Base-by-base conservation (phyloP, 2,329 filamentous ascomycete species). In the Teratosphaeria viscida region DNA sequence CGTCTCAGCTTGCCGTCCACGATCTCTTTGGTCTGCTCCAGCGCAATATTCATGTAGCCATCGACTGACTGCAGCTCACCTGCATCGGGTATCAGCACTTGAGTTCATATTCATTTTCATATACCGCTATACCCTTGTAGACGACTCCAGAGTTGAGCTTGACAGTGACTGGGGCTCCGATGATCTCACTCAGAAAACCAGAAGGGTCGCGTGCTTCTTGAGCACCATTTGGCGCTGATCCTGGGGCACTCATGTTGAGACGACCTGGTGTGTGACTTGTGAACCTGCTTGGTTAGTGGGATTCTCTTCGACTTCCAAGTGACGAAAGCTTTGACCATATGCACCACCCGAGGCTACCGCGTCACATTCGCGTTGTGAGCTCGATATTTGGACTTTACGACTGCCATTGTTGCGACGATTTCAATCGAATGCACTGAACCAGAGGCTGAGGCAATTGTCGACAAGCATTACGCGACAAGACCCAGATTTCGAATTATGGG, bases 1-100 rank as follows among this genome's bases (percentile, higher is more conserved):
- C 89, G 83, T 68, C 88, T 83, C 76, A 92, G 85, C 64, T 85
- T 83, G 52, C 92, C 92, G 71, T 95, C 88, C 66, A 96, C 88
- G 68, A 87, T 91, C 77, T 99, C 94, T 65, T 90, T 87, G 23
- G 91, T 95, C 77, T 96, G 94, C 76, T 99, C 94, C 34, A 99
- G 83, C 12, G 94, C 92, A 73, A 99, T 96, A 78, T 99, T 99
- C 94, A 99, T 99, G 78, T 97, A 99, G 57, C 94, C 94, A 75
- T 99, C 94, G 56, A 99, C 92, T 0, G 92, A 96, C 74, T 97
- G 92, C 43, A 97, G 82, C 73, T 96, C 91, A 67, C 94, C 92
- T 96, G 63, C 2, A 43, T 43, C 37, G 37, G 58, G 26, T n/a
- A 10, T 29, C 34, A 14, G 32, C 4, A 35, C 39, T 27, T 14